These are phyloP conservation scores for Odonthalia washingtoniensis DNA, from an alignment of 31 red algal genomes.

Conservation along the genomic window DNA sequence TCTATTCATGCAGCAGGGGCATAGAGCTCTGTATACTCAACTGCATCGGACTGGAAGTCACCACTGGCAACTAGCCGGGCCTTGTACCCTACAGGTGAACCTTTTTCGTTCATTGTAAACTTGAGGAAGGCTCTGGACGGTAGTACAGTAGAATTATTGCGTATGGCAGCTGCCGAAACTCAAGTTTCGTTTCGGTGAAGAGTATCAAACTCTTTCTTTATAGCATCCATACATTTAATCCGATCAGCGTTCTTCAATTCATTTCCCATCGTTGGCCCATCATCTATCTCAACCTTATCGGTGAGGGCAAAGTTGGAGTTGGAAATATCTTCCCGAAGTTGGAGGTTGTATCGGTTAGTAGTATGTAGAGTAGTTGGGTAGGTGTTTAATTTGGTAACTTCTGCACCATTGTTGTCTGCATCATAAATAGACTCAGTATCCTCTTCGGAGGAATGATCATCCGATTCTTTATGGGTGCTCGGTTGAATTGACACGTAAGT, in stretches of 20 bases:
- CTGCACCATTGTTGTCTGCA: too few relatives aligned
- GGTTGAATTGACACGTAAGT: too few relatives aligned
- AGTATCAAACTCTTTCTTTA: conserved; percentile 31
- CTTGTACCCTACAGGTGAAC: conserved; percentile 30
- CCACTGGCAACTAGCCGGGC: conserved; percentile 22
- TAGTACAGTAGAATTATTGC: too few relatives aligned
- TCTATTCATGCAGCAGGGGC: conserved; percentile 4
- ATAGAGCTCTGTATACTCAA: neutral
- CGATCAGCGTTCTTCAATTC: conserved; percentile 1
- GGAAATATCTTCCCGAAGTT: neutral
- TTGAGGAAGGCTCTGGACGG: too few relatives aligned
- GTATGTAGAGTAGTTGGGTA: too few relatives aligned
- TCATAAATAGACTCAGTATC: too few relatives aligned
- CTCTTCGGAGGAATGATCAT: too few relatives aligned
- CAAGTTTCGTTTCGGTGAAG: neutral
- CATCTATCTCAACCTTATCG: too few relatives aligned
- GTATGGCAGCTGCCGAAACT: too few relatives aligned
- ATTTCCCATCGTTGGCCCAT: conserved; percentile 6
- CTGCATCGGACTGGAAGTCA: neutral
- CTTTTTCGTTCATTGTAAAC: conserved; percentile 10
- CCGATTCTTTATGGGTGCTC: too few relatives aligned
- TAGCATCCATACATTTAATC: conserved; percentile 11
- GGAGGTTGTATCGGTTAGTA: neutral
- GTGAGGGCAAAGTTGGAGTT: neutral
- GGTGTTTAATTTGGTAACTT: too few relatives aligned